These are phyloP conservation scores for Elsinoe australis DNA, from an alignment of 2,329 filamentous ascomycete genomes.

Conservation along the genomic window DNA sequence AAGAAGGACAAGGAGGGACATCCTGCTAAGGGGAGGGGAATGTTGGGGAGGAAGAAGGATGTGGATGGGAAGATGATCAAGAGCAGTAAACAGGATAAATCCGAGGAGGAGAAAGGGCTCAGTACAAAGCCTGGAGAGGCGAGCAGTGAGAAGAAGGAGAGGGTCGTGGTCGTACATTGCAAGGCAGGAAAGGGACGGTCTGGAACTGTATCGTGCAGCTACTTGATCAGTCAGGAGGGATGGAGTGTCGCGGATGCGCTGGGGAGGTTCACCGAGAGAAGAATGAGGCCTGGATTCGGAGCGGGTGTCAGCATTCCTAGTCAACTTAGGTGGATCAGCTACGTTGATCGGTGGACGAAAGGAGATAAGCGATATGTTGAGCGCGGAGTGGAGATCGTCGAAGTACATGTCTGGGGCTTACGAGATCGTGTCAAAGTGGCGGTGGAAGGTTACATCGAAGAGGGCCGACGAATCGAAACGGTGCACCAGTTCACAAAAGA, in stretches of 20 bases:
- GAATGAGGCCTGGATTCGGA: conserved; percentile 86
- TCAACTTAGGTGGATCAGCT: conserved; percentile 77
- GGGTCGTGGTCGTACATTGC: conserved; percentile 89
- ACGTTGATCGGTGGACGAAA: conserved; percentile 80
- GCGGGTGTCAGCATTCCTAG: conserved; percentile 87
- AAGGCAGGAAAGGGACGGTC: conserved; percentile 94
- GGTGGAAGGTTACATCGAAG: conserved; percentile 78
- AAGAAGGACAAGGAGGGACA: too few relatives aligned
- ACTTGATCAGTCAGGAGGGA: conserved; percentile 79
- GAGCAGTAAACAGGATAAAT: not conserved
- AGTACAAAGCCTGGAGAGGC: not conserved
- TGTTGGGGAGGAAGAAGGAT: not conserved
- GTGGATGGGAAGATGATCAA: conserved; percentile 11
- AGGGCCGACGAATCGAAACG: conserved; percentile 75
- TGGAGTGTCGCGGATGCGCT: conserved; percentile 59
- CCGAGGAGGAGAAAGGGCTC: not conserved
- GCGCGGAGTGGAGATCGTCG: conserved; percentile 71
- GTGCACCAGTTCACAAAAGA: conserved; percentile 70
- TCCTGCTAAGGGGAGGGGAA: too few relatives aligned
- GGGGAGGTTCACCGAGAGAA: conserved; percentile 64
- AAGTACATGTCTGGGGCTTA: conserved; percentile 85
- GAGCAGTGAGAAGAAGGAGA: conserved; percentile 28
- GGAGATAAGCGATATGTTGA: conserved; percentile 74
- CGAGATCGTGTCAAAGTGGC: conserved; percentile 80
- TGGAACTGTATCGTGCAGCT: conserved; percentile 79